Evolutionary conservation across 345 rosid genomes (phyloP).

Genomic region (Rhodamnia argentea): DNA sequence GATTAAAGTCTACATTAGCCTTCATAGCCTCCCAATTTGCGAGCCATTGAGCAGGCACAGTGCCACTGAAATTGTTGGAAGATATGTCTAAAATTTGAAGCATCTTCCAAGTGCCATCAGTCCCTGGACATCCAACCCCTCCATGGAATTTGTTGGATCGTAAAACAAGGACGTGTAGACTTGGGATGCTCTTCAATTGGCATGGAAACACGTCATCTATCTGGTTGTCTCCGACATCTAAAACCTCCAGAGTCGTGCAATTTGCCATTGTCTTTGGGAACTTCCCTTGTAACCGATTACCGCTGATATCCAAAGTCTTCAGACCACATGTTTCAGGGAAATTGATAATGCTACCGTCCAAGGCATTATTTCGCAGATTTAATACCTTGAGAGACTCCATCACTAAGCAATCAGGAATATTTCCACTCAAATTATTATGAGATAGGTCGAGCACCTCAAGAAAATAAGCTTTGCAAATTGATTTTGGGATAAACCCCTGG

Average conservation of each 20-base stretch:
- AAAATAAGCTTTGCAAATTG: background rate
- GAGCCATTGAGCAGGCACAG: fast-evolving
- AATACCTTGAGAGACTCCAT: background rate
- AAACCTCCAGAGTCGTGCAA: slow-evolving; percentile 18
- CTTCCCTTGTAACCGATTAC: slow-evolving; percentile 14
- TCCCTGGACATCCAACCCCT: slow-evolving; percentile 10
- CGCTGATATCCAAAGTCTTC: slow-evolving; percentile 20
- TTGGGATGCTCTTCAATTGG: slow-evolving; percentile 2
- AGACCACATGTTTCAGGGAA: slow-evolving; percentile 3
- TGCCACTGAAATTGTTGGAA: slow-evolving; percentile 15
- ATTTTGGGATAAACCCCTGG: background rate
- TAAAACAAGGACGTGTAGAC: slow-evolving; percentile 19
- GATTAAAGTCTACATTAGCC: background rate
- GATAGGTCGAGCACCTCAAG: background rate
- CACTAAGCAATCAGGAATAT: background rate
- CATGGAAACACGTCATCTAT: slow-evolving; percentile 24
- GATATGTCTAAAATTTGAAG: slow-evolving; percentile 36
- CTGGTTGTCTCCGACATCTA: slow-evolving; percentile 27
- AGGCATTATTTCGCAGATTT: background rate
- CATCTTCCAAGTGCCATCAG: background rate
- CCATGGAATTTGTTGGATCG: slow-evolving; percentile 32
- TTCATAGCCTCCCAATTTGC: background rate
- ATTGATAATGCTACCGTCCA: background rate
- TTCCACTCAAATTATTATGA: background rate
- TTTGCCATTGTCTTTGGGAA: slow-evolving; percentile 18